Base-by-base conservation (phyloP, 1,284 basidiomycete genomes). In the Meira nashicola region DNA sequence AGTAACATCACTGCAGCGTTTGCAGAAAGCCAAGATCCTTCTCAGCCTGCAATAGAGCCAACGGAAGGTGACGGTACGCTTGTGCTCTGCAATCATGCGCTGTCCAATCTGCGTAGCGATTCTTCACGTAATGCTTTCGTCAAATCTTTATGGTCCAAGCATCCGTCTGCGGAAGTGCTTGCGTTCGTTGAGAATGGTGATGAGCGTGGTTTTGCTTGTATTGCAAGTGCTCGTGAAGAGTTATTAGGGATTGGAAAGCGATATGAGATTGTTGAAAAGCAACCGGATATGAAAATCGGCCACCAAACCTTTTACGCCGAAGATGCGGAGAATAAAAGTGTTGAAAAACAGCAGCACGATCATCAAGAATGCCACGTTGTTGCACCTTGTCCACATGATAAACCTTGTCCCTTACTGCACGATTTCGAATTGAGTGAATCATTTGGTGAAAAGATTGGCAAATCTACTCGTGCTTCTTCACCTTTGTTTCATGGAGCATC, bases 181-280 rank as follows among this genome's bases (percentile, higher is more conserved):
- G 49, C 96, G 56, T 81, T 98, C 43, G 87, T 97, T 61, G 94
- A 99, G 76, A 86, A 90, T 56, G 88, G 86, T 47, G 88, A 87
- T 1, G 82, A 82, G 19, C 81, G 83, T 39, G 92, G 92, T 0
- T 97, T 95, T 78, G 84, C 87, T 62, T 83, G 83, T 44, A 86
- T 98, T 52, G 86, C 86, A n/a, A 85, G 88, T 66, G 92, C 94
- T 1, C 83, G 94, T 58, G 84, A 89, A 57, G 84, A 86, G 67
- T 80, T 98, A 1, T 82, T 98, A 23, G 81, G 83, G 48, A 79
- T 88, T 64, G 90, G 88, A 87, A 87, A n/a, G 52, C 89, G 89
- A 53, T 89, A 90, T 21, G 89, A 19, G 14, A 15, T 2, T 15
- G n/a, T 11, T 40, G 39, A 8, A 7, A 17, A 9, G 17, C 25